phyloP scores from a whole-genome alignment of 345 rosid species.

The Corymbia maculata region DNA sequence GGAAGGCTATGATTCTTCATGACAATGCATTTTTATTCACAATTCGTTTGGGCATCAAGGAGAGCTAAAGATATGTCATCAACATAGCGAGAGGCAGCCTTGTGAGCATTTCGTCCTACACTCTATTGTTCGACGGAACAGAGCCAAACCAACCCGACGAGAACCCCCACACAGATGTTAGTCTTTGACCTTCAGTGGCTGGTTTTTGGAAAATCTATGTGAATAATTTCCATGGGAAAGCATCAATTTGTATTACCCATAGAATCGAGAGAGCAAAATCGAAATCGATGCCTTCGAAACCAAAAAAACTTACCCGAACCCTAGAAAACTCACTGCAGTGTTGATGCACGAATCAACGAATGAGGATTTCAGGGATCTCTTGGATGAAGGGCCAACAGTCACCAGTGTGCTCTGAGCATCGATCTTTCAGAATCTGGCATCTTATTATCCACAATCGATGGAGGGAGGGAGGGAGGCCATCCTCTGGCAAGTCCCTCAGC shows the following conservation, averaged over 20 bases:
- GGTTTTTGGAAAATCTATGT: background rate
- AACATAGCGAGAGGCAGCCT: background rate
- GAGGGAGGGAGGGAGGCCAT: background rate
- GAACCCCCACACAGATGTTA: too few relatives aligned
- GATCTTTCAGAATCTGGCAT: background rate
- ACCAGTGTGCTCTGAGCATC: background rate
- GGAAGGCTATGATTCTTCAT: background rate
- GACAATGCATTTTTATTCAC: background rate
- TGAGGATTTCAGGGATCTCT: background rate
- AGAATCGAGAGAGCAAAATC: background rate
- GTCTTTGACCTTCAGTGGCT: background rate
- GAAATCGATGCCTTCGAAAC: background rate
- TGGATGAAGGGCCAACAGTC: background rate
- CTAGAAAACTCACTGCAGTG: background rate
- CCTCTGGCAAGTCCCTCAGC: background rate
- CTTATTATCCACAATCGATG: accelerated
- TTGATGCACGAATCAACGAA: background rate
- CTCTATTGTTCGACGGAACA: too few relatives aligned
- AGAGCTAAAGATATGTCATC: background rate
- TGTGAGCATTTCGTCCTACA: background rate
- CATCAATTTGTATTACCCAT: background rate
- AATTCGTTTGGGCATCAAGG: background rate
- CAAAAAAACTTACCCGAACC: background rate
- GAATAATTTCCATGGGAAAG: background rate
- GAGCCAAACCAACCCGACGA: background rate